Evolutionary conservation across 768 basidiomycete species (phyloP), one percentile per base, ranked within the genome.

Genomic region (Termitomyces sp.): DNA sequence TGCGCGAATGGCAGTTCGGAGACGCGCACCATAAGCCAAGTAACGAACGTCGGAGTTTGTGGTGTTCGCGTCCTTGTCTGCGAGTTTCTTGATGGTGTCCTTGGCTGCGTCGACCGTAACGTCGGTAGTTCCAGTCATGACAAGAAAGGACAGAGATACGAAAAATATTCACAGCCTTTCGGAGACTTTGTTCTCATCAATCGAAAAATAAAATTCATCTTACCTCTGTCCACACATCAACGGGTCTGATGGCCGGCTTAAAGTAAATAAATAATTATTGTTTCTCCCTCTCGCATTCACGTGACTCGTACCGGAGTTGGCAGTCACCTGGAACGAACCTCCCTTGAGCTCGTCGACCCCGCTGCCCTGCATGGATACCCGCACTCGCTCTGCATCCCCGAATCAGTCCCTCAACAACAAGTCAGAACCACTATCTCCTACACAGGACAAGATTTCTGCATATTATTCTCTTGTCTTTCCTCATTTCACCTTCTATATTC

Each of bases 381-480:
- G 73, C 59, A 73, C 74, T 58, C 75, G 74, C 62, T 74, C 75
- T 56, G 69, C 72, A 49, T 76, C 75, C 33, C 76, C 75, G 35
- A 58, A 65, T 51, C 63, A 64, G 32, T 65, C 67, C 47, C 64
- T 63, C 49, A 63, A 62, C 20, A 65, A 66, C 47, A 65, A 70
- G 54, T 69, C 64, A 30, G 70, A 69, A 28, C 69, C 69, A 10
- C 68, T 71, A 14, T 69, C 74, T 48, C 72, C 78, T 36, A 66
- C 71, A 28, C 81, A 86, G 62, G 85, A 88, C 75, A 92, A 86
- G 82, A 92, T 94, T 69, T 87, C 87, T 70, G 94, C 94, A 60
- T 96, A 94, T 69, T 95, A 94, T 75, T 90, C 88, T 69, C 88
- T 96, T 58, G 90, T 93, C 71, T 97, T 97, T 69, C 92, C 92